Conservation (phyloP, 768 basidiomycete species). For the Suillus weaverae region DNA sequence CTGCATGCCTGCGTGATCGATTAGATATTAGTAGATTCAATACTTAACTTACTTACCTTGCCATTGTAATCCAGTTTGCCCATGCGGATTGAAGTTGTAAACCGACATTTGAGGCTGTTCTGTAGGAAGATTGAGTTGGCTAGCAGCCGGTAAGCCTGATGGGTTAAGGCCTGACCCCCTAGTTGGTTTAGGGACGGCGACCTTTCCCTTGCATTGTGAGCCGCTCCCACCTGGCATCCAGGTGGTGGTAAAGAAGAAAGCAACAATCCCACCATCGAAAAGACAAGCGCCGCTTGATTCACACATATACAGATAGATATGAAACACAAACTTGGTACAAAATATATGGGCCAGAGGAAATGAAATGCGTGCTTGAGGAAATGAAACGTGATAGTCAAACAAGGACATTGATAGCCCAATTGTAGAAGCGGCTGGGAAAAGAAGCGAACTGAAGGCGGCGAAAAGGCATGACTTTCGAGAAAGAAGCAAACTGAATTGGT, state of each 20-base stretch:
- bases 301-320: not conserved
- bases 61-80: too few species aligned
- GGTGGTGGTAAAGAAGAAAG: not conserved
- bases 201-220: not conserved
- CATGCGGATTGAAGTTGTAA: not conserved
- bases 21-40: too few species aligned
- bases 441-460: too few species aligned
- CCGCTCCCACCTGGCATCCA: not conserved
- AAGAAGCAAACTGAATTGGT: not conserved
- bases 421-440: not conserved
- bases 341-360: not conserved
- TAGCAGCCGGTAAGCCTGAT: not conserved
- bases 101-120: not conserved
- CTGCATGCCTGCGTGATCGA: too few species aligned
- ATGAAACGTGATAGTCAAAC: not conserved
- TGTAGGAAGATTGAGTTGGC: not conserved
- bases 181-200: not conserved
- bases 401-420: not conserved
- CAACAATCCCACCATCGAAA: not conserved
- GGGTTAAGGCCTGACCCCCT: not conserved
- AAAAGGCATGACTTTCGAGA: too few species aligned
- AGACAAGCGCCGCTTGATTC: not conserved
- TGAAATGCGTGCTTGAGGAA: not conserved
- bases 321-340: not conserved
- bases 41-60: too few species aligned